Conservation (phyloP, 352 stramenopile species). For the Globisporangium alternatum region DNA sequence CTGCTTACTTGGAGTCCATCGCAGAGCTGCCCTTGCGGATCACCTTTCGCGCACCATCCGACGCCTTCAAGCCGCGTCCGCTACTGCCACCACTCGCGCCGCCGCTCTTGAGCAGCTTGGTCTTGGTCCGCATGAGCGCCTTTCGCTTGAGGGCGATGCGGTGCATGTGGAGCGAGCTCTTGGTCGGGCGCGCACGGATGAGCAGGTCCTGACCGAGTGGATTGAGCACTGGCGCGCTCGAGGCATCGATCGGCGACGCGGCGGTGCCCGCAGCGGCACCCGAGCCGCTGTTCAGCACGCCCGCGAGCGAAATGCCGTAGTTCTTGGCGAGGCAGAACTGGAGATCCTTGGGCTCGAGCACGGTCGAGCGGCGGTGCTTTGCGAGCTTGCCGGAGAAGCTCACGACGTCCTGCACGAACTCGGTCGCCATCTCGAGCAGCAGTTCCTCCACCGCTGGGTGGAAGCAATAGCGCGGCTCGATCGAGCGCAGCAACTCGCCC, state of each 20-base stretch:
- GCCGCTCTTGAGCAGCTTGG: conserved; percentile 47
- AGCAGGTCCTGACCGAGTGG: conserved; percentile 56
- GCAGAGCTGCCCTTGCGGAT: conserved; percentile 47
- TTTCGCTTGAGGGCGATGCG: conserved; percentile 77
- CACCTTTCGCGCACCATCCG: conserved; percentile 40
- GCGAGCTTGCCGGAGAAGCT: conserved; percentile 57
- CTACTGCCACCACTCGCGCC: conserved; percentile 22
- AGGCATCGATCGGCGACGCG: background rate
- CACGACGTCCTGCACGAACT: conserved; percentile 80
- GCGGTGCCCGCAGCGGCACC: background rate
- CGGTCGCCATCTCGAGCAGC: conserved; percentile 74
- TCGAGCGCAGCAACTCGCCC: conserved; percentile 56
- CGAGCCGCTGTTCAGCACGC: conserved; percentile 31
- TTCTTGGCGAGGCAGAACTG: conserved; percentile 86
- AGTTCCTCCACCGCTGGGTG: conserved; percentile 80
- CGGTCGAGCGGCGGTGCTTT: conserved; percentile 76
- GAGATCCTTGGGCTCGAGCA: conserved; percentile 68
- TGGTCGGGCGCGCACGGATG: conserved; percentile 50
- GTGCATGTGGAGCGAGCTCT: conserved; percentile 85
- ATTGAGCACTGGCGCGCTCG: conserved; percentile 27
- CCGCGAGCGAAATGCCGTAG: conserved; percentile 79
- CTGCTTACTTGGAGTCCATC: conserved; percentile 29
- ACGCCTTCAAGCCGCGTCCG: conserved; percentile 28
- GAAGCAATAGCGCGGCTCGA: conserved; percentile 73
- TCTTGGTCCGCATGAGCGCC: conserved; percentile 49